Evolutionary conservation across 176 grass and related monocot species (phyloP).

Genomic region (Carex scoparia): DNA sequence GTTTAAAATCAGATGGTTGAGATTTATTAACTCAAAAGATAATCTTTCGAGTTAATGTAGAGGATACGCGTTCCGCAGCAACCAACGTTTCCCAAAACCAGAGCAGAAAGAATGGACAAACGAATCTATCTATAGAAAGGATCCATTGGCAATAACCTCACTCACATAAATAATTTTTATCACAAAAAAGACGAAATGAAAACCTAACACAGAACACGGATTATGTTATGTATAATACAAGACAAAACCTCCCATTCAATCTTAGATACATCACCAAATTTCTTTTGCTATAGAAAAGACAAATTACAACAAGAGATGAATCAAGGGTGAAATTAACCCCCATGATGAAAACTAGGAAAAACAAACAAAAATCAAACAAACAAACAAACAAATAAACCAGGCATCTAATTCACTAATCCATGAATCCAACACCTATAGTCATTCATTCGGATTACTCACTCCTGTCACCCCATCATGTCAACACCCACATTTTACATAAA

Average conservation of each 20-base stretch:
- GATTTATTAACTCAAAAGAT: too few species aligned
- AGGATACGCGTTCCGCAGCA: too few species aligned
- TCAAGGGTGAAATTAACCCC: constrained; percentile 16
- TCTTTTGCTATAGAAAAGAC: constrained; percentile 24
- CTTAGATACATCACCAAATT: constrained; percentile 23
- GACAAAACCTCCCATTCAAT: constrained; percentile 23
- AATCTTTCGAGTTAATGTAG: too few species aligned
- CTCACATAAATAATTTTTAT: background rate
- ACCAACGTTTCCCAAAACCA: background rate
- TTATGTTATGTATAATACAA: background rate
- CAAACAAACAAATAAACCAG: constrained; percentile 25
- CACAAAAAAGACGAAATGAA: background rate
- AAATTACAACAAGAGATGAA: constrained; percentile 26
- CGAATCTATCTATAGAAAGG: background rate
- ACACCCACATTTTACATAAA: background rate
- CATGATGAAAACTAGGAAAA: constrained; percentile 1
- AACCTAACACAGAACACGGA: background rate
- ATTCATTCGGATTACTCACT: background rate
- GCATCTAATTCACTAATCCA: constrained; percentile 27
- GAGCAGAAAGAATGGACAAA: background rate
- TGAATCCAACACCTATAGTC: constrained; percentile 21
- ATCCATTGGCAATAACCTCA: background rate
- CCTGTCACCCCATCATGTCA: constrained; percentile 12
- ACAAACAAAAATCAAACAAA: background rate
- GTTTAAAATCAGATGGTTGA: too few species aligned